Conservation (phyloP, 2,329 filamentous ascomycete species). For the Cladosporium sp. region DNA sequence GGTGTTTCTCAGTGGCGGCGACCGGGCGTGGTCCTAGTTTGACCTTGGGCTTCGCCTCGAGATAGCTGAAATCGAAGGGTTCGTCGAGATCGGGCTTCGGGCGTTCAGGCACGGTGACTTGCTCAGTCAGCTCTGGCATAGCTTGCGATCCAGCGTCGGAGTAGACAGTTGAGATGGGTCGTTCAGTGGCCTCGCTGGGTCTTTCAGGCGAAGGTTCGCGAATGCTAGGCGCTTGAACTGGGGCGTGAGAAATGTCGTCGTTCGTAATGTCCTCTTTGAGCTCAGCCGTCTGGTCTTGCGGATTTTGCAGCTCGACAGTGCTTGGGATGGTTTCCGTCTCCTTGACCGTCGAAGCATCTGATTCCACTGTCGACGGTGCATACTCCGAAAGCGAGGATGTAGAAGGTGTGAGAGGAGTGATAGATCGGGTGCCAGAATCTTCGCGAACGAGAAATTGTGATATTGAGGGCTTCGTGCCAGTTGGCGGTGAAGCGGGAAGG, state of each 20-base stretch:
- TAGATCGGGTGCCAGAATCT: slow-evolving; percentile 21
- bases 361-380: slow-evolving; percentile 9
- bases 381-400: slow-evolving; percentile 16
- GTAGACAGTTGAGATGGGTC: neutral
- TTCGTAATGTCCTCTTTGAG: neutral
- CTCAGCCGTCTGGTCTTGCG: slow-evolving; percentile 11
- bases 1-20: neutral
- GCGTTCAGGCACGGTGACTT: neutral
- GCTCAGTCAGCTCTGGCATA: neutral
- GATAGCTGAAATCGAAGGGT: slow-evolving; percentile 40
- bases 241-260: neutral
- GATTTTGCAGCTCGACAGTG: neutral
- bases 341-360: slow-evolving; percentile 13
- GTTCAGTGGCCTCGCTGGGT: neutral
- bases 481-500: slow-evolving; percentile 11
- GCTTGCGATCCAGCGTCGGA: neutral
- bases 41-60: slow-evolving; percentile 65
- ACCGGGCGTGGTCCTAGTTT: slow-evolving; percentile 69
- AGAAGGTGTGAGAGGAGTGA: slow-evolving; percentile 20
- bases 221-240: slow-evolving; percentile 1
- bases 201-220: slow-evolving; percentile 1
- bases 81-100: slow-evolving; percentile 36
- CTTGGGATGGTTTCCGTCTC: slow-evolving; percentile 14
- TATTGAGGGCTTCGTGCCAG: slow-evolving; percentile 24
- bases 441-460: slow-evolving; percentile 26